A percentile compares a stretch with the other conserved stretches of the same genome.
Evolutionary conservation across 2,329 filamentous ascomycete species (phyloP).

Genomic region (Zymoseptoria ardabiliae): DNA sequence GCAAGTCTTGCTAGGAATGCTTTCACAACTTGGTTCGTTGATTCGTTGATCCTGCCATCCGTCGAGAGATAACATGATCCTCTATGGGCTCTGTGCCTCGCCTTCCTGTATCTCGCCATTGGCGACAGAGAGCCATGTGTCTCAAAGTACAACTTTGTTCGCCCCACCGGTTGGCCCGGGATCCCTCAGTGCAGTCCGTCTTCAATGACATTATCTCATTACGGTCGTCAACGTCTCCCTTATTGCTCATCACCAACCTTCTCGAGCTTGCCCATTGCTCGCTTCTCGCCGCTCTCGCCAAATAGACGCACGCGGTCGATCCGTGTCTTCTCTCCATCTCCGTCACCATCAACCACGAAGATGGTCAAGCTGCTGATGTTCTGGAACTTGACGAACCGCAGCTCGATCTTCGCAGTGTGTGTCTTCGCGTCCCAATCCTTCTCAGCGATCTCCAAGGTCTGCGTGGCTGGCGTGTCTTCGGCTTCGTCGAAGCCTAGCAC

Average conservation of each 20-base stretch:
- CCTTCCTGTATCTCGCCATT: not conserved
- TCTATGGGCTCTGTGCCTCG: not conserved
- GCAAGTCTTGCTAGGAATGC: no score
- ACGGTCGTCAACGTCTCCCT: conserved; percentile 44
- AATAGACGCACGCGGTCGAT: conserved; percentile 73
- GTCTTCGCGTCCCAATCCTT: conserved; percentile 63
- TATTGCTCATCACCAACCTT: conserved; percentile 72
- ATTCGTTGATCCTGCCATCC: not conserved
- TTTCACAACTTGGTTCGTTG: not conserved
- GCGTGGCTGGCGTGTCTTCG: conserved; percentile 74
- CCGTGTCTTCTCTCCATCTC: conserved; percentile 77
- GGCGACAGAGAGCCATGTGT: not conserved
- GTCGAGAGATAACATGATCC: not conserved
- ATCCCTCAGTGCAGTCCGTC: not conserved
- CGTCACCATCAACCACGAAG: conserved; percentile 76
- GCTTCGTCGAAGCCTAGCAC: conserved; percentile 94
- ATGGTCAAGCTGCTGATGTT: conserved; percentile 79
- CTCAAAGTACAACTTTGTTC: not conserved
- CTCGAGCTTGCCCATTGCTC: conserved; percentile 88
- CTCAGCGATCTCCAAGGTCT: conserved; percentile 65
- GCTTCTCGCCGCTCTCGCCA: conserved; percentile 84
- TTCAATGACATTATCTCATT: not conserved
- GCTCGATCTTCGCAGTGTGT: conserved; percentile 45
- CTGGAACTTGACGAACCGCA: conserved; percentile 97
- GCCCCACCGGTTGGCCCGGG: not conserved